These are phyloP conservation scores for barley (Hordeum vulgare) DNA, from an alignment of 176 grass and related monocot species.

Conservation along the genomic window MorexV3_pseudomolecules_assembly NC_058522.1:397839397-397839896, in stretches of 20 bases:
- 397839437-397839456: not conserved
- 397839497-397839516: no score
- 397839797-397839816: conserved; percentile 43
- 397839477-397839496: not conserved
- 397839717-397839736: conserved; percentile 84
- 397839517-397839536: not conserved
- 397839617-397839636: not conserved
- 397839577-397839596: not conserved
- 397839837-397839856: conserved; percentile 63
- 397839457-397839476: not conserved
- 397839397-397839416: not conserved
- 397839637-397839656: not conserved
- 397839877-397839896: not conserved
- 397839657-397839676: not conserved
- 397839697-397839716: conserved; percentile 75
- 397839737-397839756: conserved; percentile 60
- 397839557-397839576: conserved; percentile 1
- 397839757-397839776: conserved; percentile 41
- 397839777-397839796: conserved; percentile 45
- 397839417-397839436: not conserved
- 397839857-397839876: not conserved
- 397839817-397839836: conserved; percentile 70
- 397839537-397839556: conserved; percentile 1
- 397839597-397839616: not conserved
- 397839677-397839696: conserved; percentile 15